Percentiles rank a stretch among this genome's conserved stretches.
These are phyloP conservation scores for Ceratocystiopsis minuta DNA, from an alignment of 2,329 filamentous ascomycete species.

Conservation along the genomic window DNA sequence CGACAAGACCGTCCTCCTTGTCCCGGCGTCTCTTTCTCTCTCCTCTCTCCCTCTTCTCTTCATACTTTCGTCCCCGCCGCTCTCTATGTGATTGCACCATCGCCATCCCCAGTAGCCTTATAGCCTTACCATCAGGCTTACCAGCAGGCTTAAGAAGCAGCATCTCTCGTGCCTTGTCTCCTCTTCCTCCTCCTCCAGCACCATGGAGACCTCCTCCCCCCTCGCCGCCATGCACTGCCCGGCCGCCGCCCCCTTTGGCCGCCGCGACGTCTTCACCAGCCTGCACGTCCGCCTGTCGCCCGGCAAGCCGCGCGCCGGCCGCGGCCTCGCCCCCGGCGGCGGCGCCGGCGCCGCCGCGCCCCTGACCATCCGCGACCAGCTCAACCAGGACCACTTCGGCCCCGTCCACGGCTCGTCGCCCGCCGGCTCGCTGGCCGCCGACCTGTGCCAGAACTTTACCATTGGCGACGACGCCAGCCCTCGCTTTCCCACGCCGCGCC, in stretches of 20 bases:
- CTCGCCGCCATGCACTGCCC: conserved; percentile 80
- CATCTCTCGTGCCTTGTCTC: not conserved
- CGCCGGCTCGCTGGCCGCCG: conserved; percentile 74
- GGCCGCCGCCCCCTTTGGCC: conserved; percentile 45
- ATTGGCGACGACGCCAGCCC: conserved; percentile 67
- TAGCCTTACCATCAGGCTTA: too few relatives aligned
- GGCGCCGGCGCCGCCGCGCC: conserved; percentile 18
- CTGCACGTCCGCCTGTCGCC: conserved; percentile 28
- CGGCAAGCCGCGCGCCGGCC: conserved; percentile 31
- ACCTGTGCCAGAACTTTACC: conserved; percentile 92
- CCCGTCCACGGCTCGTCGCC: conserved; percentile 73
- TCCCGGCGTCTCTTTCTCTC: not conserved
- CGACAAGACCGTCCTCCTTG: not conserved
- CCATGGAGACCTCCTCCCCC: conserved; percentile 87
- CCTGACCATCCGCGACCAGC: conserved; percentile 65
- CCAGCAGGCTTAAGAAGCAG: too few relatives aligned
- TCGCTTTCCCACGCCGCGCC: conserved; percentile 62
- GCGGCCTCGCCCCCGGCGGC: not conserved
- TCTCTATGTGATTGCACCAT: too few relatives aligned
- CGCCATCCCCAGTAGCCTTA: too few relatives aligned
- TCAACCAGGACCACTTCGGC: conserved; percentile 60
- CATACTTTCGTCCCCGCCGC: too few relatives aligned
- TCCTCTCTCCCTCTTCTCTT: not conserved
- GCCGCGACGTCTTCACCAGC: conserved; percentile 33
- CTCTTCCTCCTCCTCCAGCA: conserved; percentile 7